Evolutionary conservation across 495 filamentous ascomycete genomes (phyloP).

Genomic region (Lepidopterella palustris): DNA sequence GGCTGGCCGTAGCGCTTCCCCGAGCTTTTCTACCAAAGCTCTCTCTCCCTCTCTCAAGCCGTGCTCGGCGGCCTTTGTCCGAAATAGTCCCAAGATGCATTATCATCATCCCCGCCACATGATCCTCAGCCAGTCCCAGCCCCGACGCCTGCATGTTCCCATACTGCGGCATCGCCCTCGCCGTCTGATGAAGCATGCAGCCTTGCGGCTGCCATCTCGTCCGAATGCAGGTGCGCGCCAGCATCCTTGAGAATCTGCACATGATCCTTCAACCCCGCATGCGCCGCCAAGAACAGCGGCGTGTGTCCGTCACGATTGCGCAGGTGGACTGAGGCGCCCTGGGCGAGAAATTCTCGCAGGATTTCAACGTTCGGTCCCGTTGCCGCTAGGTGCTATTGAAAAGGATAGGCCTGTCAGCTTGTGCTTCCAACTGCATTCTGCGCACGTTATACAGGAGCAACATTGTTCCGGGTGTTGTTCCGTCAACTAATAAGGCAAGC

Average conservation of each 20-base stretch:
- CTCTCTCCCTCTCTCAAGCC: not conserved
- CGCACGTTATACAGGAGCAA: constrained; percentile 15
- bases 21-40: too few relatives aligned
- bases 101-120: too few relatives aligned
- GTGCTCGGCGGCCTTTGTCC: too few relatives aligned
- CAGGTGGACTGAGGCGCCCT: constrained; percentile 80
- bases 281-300: constrained; percentile 70
- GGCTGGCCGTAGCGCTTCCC: too few relatives aligned
- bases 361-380: constrained; percentile 54
- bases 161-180: constrained; percentile 20
- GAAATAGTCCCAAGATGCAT: too few relatives aligned
- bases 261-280: constrained; percentile 54
- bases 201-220: constrained; percentile 43
- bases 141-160: constrained; percentile 10
- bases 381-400: constrained; percentile 57
- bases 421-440: constrained; percentile 2
- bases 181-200: constrained; percentile 20
- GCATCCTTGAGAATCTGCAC: constrained; percentile 60
- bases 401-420: constrained; percentile 10
- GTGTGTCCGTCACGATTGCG: constrained; percentile 77
- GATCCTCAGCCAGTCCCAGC: constrained; percentile 15
- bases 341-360: constrained; percentile 61
- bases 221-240: constrained; percentile 64
- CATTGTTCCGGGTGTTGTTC: constrained; percentile 6
- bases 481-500: constrained; percentile 20